These are phyloP conservation scores for Oemleria cerasiformis DNA, from an alignment of 306 rosid species.

Conservation along the genomic window DNA sequence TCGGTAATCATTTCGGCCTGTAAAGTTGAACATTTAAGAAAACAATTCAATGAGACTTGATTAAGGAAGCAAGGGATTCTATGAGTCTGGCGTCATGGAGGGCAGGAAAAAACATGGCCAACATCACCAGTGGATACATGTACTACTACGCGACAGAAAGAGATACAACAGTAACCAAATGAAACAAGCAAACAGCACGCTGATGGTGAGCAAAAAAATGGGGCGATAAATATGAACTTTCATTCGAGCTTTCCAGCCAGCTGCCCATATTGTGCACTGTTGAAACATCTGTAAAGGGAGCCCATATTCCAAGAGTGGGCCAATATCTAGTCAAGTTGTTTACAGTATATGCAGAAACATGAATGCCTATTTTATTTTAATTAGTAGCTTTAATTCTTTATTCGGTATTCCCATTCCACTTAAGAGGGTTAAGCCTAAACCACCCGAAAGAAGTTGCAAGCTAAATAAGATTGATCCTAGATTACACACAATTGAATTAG, in stretches of 20 bases:
- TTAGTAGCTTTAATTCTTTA: background rate
- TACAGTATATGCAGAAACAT: background rate
- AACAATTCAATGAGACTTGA: background rate
- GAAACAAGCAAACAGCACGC: background rate
- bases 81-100: background rate
- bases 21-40: constrained; percentile 1
- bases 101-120: background rate
- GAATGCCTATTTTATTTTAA: background rate
- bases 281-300: background rate
- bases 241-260: background rate
- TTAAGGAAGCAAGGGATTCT: background rate
- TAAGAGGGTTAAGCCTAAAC: background rate
- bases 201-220: background rate
- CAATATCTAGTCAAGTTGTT: background rate
- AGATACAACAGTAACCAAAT: background rate
- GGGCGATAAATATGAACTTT: background rate
- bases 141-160: background rate
- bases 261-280: background rate
- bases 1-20: constrained; percentile 64
- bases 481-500: background rate
- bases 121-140: background rate
- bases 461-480: background rate
- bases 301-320: background rate
- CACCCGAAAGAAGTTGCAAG: background rate
- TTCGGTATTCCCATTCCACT: background rate